phyloP scores from a whole-genome alignment of 1,284 basidiomycete species.

The Earliella scabrosa region DNA sequence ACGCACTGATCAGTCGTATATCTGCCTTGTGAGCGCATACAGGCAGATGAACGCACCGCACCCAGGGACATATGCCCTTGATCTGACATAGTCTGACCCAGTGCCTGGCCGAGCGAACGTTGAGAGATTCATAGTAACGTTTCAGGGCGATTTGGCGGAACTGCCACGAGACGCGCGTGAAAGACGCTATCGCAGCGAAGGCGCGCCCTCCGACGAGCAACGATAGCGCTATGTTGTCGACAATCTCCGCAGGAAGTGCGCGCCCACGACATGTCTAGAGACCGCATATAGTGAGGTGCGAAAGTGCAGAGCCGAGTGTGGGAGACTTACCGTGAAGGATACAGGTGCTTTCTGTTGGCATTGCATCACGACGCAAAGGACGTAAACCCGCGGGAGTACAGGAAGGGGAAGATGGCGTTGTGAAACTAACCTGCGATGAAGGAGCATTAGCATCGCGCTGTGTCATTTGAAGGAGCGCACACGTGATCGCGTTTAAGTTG shows the following conservation, averaged over 20 bases:
- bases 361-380: no score
- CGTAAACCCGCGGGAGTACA: no score
- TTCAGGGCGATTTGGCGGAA: constrained; percentile 48
- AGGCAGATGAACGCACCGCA: constrained; percentile 27
- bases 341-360: not conserved
- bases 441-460: no score
- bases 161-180: constrained; percentile 45
- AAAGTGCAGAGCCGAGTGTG: not conserved
- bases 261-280: not conserved
- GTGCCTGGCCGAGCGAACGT: constrained; percentile 32
- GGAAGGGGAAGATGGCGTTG: no score
- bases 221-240: constrained; percentile 45
- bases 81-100: constrained; percentile 32
- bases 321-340: not conserved
- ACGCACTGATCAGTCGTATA: no score
- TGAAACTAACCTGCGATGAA: no score
- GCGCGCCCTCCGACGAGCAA: constrained; percentile 29
- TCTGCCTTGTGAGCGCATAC: no score
- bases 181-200: constrained; percentile 40
- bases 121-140: constrained; percentile 41
- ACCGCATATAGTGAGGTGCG: constrained; percentile 2
- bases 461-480: no score
- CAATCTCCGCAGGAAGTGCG: constrained; percentile 45
- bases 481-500: no score
- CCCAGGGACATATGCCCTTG: constrained; percentile 28